These are phyloP conservation scores for Beauveria sp. DNA, from an alignment of 2,329 filamentous ascomycete species.

Conservation along the genomic window DNA sequence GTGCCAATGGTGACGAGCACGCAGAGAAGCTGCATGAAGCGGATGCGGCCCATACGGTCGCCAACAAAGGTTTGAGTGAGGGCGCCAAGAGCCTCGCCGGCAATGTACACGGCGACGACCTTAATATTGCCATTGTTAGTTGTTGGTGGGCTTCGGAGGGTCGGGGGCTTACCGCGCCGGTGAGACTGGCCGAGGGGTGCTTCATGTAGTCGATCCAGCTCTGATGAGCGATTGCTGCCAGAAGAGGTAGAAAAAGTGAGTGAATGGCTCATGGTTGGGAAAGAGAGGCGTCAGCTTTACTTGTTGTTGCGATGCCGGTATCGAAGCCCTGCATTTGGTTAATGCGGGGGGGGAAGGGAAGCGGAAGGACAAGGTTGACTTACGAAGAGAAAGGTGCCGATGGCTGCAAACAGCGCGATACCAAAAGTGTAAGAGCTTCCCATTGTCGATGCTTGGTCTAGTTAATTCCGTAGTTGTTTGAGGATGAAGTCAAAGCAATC, in stretches of 20 bases:
- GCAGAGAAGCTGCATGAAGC: constrained; percentile 47
- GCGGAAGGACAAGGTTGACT: constrained; percentile 15
- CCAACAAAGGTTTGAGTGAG: constrained; percentile 44
- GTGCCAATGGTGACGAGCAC: constrained; percentile 47
- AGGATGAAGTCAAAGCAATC: no score
- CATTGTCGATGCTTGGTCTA: neutral
- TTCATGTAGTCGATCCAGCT: constrained; percentile 54
- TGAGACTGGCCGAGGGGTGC: constrained; percentile 45
- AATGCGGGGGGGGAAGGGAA: neutral
- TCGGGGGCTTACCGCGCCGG: constrained; percentile 35
- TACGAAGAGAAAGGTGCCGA: constrained; percentile 53
- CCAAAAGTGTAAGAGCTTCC: constrained; percentile 15
- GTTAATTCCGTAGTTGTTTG: no score
- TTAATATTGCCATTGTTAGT: neutral
- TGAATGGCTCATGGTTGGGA: no score
- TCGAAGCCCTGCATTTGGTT: constrained; percentile 41
- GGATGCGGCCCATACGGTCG: constrained; percentile 44
- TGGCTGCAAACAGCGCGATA: constrained; percentile 48
- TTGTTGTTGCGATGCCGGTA: constrained; percentile 53
- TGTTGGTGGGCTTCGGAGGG: neutral
- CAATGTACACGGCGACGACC: constrained; percentile 52
- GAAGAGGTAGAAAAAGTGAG: no score
- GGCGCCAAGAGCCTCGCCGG: constrained; percentile 49
- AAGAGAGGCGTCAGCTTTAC: constrained; percentile 21
- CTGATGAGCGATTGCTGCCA: constrained; percentile 46